Base-by-base conservation (phyloP, 768 basidiomycete species). In the Paxillus involutus region DNA sequence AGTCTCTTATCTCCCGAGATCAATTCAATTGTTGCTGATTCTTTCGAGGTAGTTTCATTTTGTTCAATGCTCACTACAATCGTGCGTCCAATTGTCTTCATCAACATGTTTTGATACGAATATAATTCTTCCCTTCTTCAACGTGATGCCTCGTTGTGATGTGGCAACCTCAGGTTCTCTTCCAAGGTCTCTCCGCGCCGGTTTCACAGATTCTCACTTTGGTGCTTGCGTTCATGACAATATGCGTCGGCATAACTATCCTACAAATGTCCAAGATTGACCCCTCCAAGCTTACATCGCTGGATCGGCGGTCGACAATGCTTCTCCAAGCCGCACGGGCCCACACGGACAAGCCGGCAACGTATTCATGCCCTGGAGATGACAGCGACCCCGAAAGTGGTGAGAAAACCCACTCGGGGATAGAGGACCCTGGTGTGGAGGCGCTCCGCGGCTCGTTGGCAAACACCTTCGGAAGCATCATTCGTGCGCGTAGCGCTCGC, bases 211-310 rank as follows among this genome's bases (percentile, higher is more conserved):
- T 99, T 49, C 79, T 98, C 47, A 97, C 94, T 2, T 80, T 98
- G 53, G 88, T 96, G 24, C 81, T 96, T 80, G 95, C 85, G 8
- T 98, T 99, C 78, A 71, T 97, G 58, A 85, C 89, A 54, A 95
- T 95, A 51, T 93, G 90, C 64, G 73, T 92, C 19, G 96, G 96
- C 17, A 98, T 98, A 69, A 90, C 89, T 30, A 86, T 99, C 59
- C 84, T 99, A 8, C 97, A 99, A 72, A 88, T 96, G 83, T 92
- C 89, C 68, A 92, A 92, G 74, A 84, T 98, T 60, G 96, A 99
- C 66, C 96, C 97, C 10, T 78, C 77, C 17, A 73, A 84, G 50
- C 79, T 98, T 64, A 76, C 77, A 53, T 83, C 84, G 45, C 88
- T 99, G 63, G 97, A 98, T 67, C 80, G 96, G 16, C 81, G 89